Evolutionary conservation across 2,329 filamentous ascomycete genomes (phyloP), one percentile per base, ranked within the genome.

Genomic region (Hirsutella rhossiliensis): DNA sequence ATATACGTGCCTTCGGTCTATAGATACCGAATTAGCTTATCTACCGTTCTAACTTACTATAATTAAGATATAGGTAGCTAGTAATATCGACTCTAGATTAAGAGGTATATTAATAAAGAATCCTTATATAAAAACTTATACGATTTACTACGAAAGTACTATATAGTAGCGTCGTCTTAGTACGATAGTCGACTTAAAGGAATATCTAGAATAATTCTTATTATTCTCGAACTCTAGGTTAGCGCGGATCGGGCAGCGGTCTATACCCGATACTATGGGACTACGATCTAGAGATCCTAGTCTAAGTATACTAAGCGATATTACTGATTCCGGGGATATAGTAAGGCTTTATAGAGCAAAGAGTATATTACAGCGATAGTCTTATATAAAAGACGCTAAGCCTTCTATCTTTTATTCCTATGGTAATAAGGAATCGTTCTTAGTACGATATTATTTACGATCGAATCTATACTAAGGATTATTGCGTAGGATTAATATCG

Each of bases 181-280:
- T 79, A 78, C 36, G 1, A 37, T 0, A 46, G 36, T 0, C 64
- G 67, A 2, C 70, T 77, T 0, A 67, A 73, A 46, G 58, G 57
- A 0, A 51, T 62, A 0, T 82, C 79, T 0, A 47, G 68, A 5
- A 78, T 80, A 71, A 45, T 78, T 3, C 62, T 83, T 0, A 75
- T 69, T 0, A 50, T 74, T 0, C 50, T 78, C 3, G 75, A 81
- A 43, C 54, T 82, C 0, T 83, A 78, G 79, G 54, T 75, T 8
- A 72, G 72, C 0, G 65, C 69, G 11, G 78, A 83, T 47, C 69
- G 61, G 42, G 60, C 62, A 2, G 68, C 69, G 1, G 58, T 63
- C 2, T 12, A 45, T 1, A 44, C 58, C 59, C 65, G 0, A 47
- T 75, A 5, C 52, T 82, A 0, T 8, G 7, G 0, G 54, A 74